Conservation (phyloP, 192 early-diverging fungal genomes). For the Glomus cerebriforme region DNA sequence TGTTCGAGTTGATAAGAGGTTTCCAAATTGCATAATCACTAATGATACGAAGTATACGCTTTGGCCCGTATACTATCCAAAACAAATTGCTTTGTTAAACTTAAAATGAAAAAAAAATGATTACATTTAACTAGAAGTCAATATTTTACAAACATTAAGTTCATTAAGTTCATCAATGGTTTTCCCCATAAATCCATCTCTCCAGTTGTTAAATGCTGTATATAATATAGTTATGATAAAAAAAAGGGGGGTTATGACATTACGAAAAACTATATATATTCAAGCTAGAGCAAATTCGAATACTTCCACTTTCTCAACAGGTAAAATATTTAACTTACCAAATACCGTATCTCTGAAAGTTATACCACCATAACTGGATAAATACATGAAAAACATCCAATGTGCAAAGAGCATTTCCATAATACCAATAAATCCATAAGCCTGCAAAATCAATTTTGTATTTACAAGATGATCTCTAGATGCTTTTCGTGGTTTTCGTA, state of each 20-base stretch:
- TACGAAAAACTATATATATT: too few species aligned
- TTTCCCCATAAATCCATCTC: slow-evolving; percentile 37
- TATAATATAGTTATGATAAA: slow-evolving; percentile 40
- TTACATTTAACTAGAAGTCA: neutral
- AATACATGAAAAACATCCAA: slow-evolving; percentile 73
- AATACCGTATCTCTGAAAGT: neutral
- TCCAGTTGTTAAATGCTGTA: slow-evolving; percentile 36
- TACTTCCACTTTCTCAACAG: too few species aligned
- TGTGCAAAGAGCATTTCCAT: slow-evolving; percentile 67
- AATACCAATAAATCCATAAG: slow-evolving; percentile 79
- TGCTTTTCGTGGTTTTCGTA: slow-evolving; percentile 68
- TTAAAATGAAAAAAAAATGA: neutral
- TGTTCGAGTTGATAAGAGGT: slow-evolving; percentile 58
- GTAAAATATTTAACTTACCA: neutral
- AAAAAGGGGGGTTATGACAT: too few species aligned
- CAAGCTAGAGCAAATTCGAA: too few species aligned
- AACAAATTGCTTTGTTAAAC: neutral
- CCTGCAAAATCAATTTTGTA: slow-evolving; percentile 64
- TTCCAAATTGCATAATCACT: slow-evolving; percentile 63
- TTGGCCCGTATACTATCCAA: slow-evolving; percentile 49
- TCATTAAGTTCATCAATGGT: slow-evolving; percentile 36
- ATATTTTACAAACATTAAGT: slow-evolving; percentile 31
- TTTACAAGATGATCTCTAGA: slow-evolving; percentile 69
- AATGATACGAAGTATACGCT: slow-evolving; percentile 65
- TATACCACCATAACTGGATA: slow-evolving; percentile 55